Base-by-base conservation (phyloP, 306 rosid species). In the Castanospermum australe region DNA sequence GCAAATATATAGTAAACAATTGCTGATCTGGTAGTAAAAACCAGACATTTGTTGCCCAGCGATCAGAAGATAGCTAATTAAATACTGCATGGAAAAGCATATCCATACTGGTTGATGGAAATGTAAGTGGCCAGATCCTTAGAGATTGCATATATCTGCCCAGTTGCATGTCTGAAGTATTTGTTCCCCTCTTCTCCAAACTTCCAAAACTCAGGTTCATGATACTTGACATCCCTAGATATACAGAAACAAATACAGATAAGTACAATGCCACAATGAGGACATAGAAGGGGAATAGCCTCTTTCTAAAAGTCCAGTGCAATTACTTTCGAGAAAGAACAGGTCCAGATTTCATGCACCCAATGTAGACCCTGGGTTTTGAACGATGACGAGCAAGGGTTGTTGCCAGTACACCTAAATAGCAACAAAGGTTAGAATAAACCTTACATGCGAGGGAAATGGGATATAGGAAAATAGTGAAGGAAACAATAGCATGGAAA, bases 281-380 rank as follows among this genome's bases (percentile, higher is more conserved):
- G 36, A 38, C 30, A 73, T 22, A 30, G 45, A 63, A 54, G 51
- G 51, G 22, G 35, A 65, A 38, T 66, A 59, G n/a, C 45, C 17
- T 51, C 20, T 10, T 52, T 39, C 56, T 7, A 56, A 21, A 52
- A 44, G 39, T 33, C n/a, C 8, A 17, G 76, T 72, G 79, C 73
- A 73, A 45, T 81, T 91, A 96, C 99, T 83, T 93, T 82, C 90
- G 87, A 45, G 97, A 84, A 71, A 96, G 94, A 74, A 96, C 99
- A 9, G 98, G 97, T 73, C 99, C 98, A 74, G 99, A 96, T 87
- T 96, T 96, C 99, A 96, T 96, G 71, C 99, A 96, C 24, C 99
- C 99, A 22, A 96, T 90, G 76, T 95, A 95, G 55, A 95, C 97
- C 74, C 98, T 90, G 7, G 99, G 99, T 84, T 93, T 95, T 67